A percentile compares a stretch with the other conserved stretches of the same genome.
Conservation (phyloP, 768 basidiomycete species). For the Suillus subluteus region DNA sequence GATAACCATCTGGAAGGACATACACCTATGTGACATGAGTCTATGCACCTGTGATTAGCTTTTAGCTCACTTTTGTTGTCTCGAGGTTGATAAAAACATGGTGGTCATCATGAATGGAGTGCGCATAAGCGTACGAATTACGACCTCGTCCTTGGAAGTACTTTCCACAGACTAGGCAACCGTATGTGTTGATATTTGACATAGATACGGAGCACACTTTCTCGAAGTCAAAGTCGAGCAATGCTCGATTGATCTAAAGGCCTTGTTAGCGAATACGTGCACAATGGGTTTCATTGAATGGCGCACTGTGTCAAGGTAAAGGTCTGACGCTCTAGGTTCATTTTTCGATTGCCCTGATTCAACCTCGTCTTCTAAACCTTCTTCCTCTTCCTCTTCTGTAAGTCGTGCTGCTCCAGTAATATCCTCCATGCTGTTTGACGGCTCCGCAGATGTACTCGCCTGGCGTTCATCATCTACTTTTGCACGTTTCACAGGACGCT, state of each 20-base stretch:
- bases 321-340: slow-evolving; percentile 65
- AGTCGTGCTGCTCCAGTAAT: slow-evolving; percentile 18
- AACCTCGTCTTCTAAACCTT: slow-evolving; percentile 31
- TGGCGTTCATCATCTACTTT: slow-evolving; percentile 24
- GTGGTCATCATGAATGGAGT: slow-evolving; percentile 97
- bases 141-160: slow-evolving; percentile 98
- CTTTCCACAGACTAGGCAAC: slow-evolving; percentile 96
- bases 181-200: slow-evolving; percentile 97
- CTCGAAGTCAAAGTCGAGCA: slow-evolving; percentile 98
- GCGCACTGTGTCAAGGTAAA: slow-evolving; percentile 93
- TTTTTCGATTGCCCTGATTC: slow-evolving; percentile 26
- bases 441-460: slow-evolving; percentile 13
- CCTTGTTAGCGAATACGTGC: slow-evolving; percentile 8
- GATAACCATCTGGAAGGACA: slow-evolving; percentile 96
- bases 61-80: slow-evolving; percentile 74
- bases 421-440: slow-evolving; percentile 13
- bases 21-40: slow-evolving; percentile 66
- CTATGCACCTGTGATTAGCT: neutral
- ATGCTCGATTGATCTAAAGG: slow-evolving; percentile 83
- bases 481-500: slow-evolving; percentile 34
- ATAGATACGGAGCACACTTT: slow-evolving; percentile 97
- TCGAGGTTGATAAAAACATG: slow-evolving; percentile 98
- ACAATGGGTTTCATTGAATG: slow-evolving; percentile 16
- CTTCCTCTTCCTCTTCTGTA: slow-evolving; percentile 29
- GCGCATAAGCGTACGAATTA: slow-evolving; percentile 93